These are phyloP conservation scores for Peltaster fructicola DNA, from an alignment of 2,329 filamentous ascomycete genomes.

Conservation along the genomic window DNA sequence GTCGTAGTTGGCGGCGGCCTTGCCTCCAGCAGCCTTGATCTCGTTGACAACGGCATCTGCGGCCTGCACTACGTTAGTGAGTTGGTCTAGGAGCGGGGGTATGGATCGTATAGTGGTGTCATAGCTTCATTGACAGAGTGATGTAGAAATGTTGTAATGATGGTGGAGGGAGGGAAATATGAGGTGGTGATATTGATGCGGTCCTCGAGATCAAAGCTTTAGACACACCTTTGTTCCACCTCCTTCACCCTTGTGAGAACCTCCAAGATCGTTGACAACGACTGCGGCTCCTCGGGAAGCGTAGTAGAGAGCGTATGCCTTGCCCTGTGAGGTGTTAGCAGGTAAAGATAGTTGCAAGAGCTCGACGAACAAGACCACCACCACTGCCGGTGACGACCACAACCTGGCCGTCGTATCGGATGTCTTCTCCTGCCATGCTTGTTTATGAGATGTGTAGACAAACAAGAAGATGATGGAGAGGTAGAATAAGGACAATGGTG, in stretches of 20 bases:
- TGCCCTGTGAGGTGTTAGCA: no score
- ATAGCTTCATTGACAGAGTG: no score
- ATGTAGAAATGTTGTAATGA: not conserved
- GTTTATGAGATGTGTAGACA: no score
- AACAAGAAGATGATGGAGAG: not conserved
- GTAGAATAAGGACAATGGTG: no score
- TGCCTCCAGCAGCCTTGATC: conserved; percentile 76
- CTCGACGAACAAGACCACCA: conserved; percentile 55
- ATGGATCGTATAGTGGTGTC: not conserved
- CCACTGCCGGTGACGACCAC: conserved; percentile 78
- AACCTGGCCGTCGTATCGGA: conserved; percentile 77
- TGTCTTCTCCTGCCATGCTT: conserved; percentile 41
- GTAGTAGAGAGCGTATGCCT: conserved; percentile 76
- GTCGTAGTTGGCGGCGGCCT: conserved; percentile 96
- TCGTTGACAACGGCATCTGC: conserved; percentile 70
- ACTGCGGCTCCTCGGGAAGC: conserved; percentile 80
- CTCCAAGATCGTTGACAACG: conserved; percentile 92
- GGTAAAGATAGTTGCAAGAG: no score
- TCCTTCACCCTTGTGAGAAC: conserved; percentile 84
- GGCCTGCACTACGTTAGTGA: conserved; percentile 33
- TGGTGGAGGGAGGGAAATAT: not conserved
- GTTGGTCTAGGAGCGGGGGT: no score
- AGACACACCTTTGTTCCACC: conserved; percentile 58
- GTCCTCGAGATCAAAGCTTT: no score
- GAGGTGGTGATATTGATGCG: no score